A percentile compares a stretch with the other conserved stretches of the same genome.
Evolutionary conservation across 768 basidiomycete genomes (phyloP).

Genomic region (Neoboletus magnificus): DNA sequence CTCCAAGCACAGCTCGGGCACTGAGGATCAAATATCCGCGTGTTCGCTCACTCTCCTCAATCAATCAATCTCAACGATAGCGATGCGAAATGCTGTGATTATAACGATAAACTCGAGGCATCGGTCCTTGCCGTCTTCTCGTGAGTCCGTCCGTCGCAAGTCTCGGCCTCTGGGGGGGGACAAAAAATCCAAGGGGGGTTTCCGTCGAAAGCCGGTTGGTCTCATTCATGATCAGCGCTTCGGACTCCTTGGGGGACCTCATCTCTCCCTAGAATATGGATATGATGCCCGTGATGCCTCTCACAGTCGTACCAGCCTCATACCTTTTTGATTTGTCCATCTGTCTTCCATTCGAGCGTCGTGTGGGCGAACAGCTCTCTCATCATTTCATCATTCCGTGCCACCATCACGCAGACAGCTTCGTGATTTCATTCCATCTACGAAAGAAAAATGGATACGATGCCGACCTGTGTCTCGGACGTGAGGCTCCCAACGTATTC

Average conservation of each 20-base stretch:
- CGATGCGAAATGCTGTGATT: not conserved
- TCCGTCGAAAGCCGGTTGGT: not conserved
- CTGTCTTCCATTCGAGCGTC: slow-evolving; percentile 4
- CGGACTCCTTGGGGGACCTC: not conserved
- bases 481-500: slow-evolving; percentile 1
- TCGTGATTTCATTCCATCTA: slow-evolving; percentile 15
- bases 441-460: not conserved
- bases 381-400: slow-evolving; percentile 8
- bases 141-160: not conserved
- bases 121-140: not conserved
- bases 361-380: slow-evolving; percentile 14
- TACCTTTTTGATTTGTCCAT: not conserved
- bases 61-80: not conserved
- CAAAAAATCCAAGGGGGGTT: not conserved
- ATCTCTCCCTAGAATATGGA: slow-evolving; percentile 6
- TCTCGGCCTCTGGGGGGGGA: not conserved
- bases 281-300: slow-evolving; percentile 9
- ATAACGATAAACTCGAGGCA: not conserved
- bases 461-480: slow-evolving; percentile 1
- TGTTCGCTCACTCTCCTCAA: not conserved
- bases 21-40: slow-evolving; percentile 3
- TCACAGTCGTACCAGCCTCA: not conserved
- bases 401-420: slow-evolving; percentile 10
- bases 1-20: not conserved
- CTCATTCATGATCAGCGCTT: slow-evolving; percentile 27